A percentile compares a stretch with the other conserved stretches of the same genome.
Conservation (phyloP, 2,329 filamentous ascomycete species). For the Rasamsonia emersonii region DNA sequence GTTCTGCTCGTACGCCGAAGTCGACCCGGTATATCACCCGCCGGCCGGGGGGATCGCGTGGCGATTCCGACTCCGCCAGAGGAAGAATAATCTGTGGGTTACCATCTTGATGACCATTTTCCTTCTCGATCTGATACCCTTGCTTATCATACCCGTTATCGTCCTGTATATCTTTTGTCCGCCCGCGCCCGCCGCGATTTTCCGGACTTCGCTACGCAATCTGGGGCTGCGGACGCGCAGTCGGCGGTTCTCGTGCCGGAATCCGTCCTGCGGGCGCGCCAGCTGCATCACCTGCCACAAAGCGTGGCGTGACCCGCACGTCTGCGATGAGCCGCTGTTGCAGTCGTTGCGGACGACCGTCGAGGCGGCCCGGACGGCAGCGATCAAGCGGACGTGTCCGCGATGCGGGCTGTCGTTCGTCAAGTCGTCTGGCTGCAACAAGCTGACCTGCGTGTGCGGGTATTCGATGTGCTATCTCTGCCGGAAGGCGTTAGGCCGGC, state of each 20-base stretch:
- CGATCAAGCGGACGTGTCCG: constrained; percentile 90
- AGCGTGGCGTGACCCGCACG: constrained; percentile 78
- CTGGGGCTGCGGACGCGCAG: constrained; percentile 63
- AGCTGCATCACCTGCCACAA: constrained; percentile 80
- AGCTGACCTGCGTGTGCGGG: constrained; percentile 88
- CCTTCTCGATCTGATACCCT: constrained; percentile 35
- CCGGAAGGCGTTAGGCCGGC: constrained; percentile 58
- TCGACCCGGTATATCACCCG: constrained; percentile 66
- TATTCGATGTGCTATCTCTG: constrained; percentile 99
- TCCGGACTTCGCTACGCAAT: constrained; percentile 55
- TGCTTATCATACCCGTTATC: constrained; percentile 44
- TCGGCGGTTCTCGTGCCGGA: constrained; percentile 68
- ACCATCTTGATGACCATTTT: constrained; percentile 41
- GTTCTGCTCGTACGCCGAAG: constrained; percentile 85
- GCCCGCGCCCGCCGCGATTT: constrained; percentile 39
- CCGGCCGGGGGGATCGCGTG: constrained; percentile 44
- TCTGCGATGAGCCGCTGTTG: constrained; percentile 76
- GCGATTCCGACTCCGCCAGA: constrained; percentile 48
- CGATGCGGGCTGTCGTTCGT: constrained; percentile 86
- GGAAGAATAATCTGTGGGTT: constrained; percentile 42
- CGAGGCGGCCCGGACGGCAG: constrained; percentile 86
- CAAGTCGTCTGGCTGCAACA: constrained; percentile 92
- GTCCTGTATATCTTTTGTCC: constrained; percentile 50
- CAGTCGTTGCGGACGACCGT: constrained; percentile 79
- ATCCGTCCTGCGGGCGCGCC: constrained; percentile 55